Percentiles rank a stretch among this genome's conserved stretches.
Evolutionary conservation across 2,329 filamentous ascomycete genomes (phyloP).

Genomic region (Juglanconis oblonga): DNA sequence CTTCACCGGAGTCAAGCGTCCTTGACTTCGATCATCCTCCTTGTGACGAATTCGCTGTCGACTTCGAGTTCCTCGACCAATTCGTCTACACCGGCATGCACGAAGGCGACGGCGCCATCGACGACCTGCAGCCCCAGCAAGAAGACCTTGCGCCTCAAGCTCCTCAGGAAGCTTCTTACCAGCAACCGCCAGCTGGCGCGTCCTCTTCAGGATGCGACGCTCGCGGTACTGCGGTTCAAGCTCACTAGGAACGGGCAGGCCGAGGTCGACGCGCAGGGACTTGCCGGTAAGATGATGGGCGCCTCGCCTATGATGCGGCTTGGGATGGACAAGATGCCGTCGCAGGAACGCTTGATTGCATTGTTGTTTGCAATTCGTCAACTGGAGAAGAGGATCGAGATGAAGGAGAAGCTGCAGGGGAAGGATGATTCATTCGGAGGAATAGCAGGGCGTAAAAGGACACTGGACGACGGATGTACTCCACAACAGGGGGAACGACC

Average conservation of each 20-base stretch:
- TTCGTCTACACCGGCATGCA: constrained; percentile 44
- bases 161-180: constrained; percentile 65
- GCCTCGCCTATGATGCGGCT: background rate
- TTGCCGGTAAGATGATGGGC: constrained; percentile 1
- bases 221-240: constrained; percentile 66
- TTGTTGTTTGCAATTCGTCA: constrained; percentile 44
- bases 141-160: constrained; percentile 58
- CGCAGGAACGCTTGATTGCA: constrained; percentile 43
- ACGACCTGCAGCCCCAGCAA: constrained; percentile 48
- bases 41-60: constrained; percentile 47
- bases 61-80: constrained; percentile 37
- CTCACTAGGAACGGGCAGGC: constrained; percentile 13
- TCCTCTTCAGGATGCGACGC: constrained; percentile 71
- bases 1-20: constrained; percentile 67
- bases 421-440: constrained; percentile 6
- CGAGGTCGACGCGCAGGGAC: constrained; percentile 4
- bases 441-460: constrained; percentile 16
- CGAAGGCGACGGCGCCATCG: constrained; percentile 49
- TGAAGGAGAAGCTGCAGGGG: constrained; percentile 16
- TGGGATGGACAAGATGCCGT: constrained; percentile 4
- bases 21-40: constrained; percentile 66
- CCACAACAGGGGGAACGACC: background rate
- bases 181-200: constrained; percentile 72
- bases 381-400: constrained; percentile 37
- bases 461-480: background rate